phyloP scores from a whole-genome alignment of 257 asterid genomes.

The Forsythia suspensa region DNA sequence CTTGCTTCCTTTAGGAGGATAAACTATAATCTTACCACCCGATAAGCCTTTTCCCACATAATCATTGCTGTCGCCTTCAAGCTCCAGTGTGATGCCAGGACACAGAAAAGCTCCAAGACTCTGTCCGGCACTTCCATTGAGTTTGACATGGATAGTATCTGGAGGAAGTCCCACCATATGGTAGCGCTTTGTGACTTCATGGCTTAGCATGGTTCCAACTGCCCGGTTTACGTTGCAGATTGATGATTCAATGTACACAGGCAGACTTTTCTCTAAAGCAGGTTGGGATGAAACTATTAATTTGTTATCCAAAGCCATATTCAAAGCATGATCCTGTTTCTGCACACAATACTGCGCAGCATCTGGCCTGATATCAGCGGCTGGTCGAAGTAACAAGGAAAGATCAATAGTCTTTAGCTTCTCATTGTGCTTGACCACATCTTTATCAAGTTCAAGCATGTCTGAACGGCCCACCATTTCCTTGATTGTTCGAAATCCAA shows the following conservation, averaged over 20 bases:
- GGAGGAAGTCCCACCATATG: slow-evolving; percentile 75
- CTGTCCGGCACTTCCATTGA: slow-evolving; percentile 96
- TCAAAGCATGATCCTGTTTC: slow-evolving; percentile 96
- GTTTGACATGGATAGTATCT: slow-evolving; percentile 87
- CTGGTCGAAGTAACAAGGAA: slow-evolving; percentile 88
- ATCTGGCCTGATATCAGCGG: slow-evolving; percentile 95
- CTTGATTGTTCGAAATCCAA: slow-evolving; percentile 76
- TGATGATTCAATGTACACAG: slow-evolving; percentile 82
- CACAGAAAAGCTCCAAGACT: slow-evolving; percentile 98
- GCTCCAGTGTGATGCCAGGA: slow-evolving; percentile 91
- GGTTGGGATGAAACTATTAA: slow-evolving; percentile 63
- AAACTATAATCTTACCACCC: slow-evolving; percentile 86
- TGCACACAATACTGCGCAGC: slow-evolving; percentile 95
- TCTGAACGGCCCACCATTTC: slow-evolving; percentile 99
- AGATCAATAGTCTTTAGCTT: slow-evolving; percentile 87
- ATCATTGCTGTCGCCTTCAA: slow-evolving; percentile 99
- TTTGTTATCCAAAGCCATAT: slow-evolving; percentile 91
- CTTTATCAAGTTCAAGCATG: slow-evolving; percentile 85
- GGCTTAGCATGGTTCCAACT: slow-evolving; percentile 98
- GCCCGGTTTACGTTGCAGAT: slow-evolving; percentile 93
- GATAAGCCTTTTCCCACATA: slow-evolving; percentile 99
- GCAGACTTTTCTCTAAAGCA: slow-evolving; percentile 76
- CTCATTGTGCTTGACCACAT: slow-evolving; percentile 68
- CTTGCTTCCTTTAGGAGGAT: slow-evolving; percentile 89
- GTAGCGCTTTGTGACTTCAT: slow-evolving; percentile 85